Evolutionary conservation across 129 eudicot species (phyloP), one percentile per base, ranked within the genome.

Genomic region (Lactuca sativa): DNA sequence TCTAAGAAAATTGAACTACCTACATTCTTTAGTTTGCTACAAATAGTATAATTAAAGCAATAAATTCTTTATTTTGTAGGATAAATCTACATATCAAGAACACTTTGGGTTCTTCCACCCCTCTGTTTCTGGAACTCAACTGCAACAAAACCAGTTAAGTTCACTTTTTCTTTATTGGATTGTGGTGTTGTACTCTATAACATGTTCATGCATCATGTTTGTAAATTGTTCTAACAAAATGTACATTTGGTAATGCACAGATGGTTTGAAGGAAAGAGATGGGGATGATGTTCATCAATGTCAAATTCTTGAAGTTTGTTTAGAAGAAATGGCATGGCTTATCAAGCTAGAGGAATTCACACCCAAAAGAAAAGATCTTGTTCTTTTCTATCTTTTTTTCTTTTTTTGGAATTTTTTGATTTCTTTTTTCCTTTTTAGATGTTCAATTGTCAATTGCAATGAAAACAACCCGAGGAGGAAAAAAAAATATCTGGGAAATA

Each of bases 141-240:
- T 80, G 77, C 86, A 80, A 76, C 86, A 82, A 73, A 77, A 88
- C 77, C 95, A 88, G 90, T 88, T 88, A 75, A 84, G 84, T 77
- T 80, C 36, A 43, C 52, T 64, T 9, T 49, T 65, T 59, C 37
- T 43, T 16, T 3, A 41, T 37, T 55, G 58, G 66, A 74, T 74
- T 64, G 32, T 67, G 33, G 64, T 71, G 78, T 41, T 73, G 64
- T 73, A 61, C 61, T 48, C n/a, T 16, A 71, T 59, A 21, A 59
- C 32, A 21, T 10, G 10, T 33, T 7, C 66, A 56, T 56, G 64
- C 74, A 69, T 55, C 10, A 47, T 57, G 12, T 9, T 4, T 64
- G 70, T 13, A 31, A 32, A 43, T 58, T 47, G 38, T 7, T 6
- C 69, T 67, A 67, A 75, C 63, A 67, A 67, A 67, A 76, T 59